These are phyloP conservation scores for Aspergillus unguis DNA, from an alignment of 2,329 filamentous ascomycete species.

Conservation along the genomic window DNA sequence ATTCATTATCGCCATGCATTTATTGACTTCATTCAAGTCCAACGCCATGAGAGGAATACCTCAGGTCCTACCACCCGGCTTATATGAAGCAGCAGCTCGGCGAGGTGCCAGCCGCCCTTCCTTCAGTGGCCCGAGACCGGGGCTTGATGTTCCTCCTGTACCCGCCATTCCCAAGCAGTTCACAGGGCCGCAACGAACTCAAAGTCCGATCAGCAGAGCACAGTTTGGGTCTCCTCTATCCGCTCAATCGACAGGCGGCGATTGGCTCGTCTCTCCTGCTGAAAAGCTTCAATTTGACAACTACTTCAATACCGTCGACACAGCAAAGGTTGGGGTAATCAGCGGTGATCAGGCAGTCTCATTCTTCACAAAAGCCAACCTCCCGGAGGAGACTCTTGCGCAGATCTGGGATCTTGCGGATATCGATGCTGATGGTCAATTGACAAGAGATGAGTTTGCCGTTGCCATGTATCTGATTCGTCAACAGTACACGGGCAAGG, in stretches of 20 bases:
- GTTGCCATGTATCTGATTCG: constrained; percentile 97
- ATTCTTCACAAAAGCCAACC: constrained; percentile 88
- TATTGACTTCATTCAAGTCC: constrained; percentile 86
- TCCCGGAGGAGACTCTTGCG: constrained; percentile 83
- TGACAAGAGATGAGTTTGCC: constrained; percentile 87
- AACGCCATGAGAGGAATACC: constrained; percentile 77
- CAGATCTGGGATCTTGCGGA: constrained; percentile 98
- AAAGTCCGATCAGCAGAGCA: constrained; percentile 55
- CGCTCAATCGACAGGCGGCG: constrained; percentile 56
- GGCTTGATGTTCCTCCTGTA: constrained; percentile 51
- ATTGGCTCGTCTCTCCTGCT: constrained; percentile 78
- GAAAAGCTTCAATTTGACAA: constrained; percentile 88
- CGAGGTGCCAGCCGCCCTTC: constrained; percentile 53
- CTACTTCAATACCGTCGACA: constrained; percentile 81
- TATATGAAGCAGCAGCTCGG: constrained; percentile 87
- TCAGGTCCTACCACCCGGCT: constrained; percentile 71
- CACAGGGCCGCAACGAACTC: constrained; percentile 59
- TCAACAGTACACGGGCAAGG: constrained; percentile 74
- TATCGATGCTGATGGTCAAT: constrained; percentile 81
- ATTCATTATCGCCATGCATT: constrained; percentile 97
- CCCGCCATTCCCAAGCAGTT: constrained; percentile 78
- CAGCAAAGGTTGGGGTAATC: constrained; percentile 73
- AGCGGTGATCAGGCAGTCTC: constrained; percentile 91
- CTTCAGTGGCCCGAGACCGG: constrained; percentile 50
- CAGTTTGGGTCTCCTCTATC: constrained; percentile 51